Base-by-base conservation (phyloP, 2,329 filamentous ascomycete species). In the Metarhizium rileyi region DNA sequence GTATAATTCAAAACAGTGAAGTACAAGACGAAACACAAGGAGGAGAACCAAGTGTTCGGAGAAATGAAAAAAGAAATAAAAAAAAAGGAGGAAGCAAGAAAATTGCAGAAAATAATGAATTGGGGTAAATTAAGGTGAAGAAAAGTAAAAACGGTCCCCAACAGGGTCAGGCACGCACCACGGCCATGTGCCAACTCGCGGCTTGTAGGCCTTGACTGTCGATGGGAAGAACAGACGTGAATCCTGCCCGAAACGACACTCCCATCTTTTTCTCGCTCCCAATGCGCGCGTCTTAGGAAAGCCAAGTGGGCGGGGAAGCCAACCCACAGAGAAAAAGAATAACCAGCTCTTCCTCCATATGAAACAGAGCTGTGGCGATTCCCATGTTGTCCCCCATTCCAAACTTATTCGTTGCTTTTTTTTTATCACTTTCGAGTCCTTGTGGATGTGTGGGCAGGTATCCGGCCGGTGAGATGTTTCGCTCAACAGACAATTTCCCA, bases 1-100 rank as follows among this genome's bases (percentile, higher is more conserved):
- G 57, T 64, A 63, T 63, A 63, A 63, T 59, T 60, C 58, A 61
- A 60, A 58, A 61, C 50, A 50, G 49, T 52, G 40, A 54, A 50
- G 44, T 57, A 56, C 54, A 42, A 61, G 52, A 53, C 55, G 56
- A 50, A 53, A 56, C 51, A 59, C 30, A 56, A 53, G 53, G 53
- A 52, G 51, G 58, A 64, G 61, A 63, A 58, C 61, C 57, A 60
- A 63, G 53, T 44, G 10, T 40, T 40, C 18, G 25, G 36, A 26
- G 35, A 23, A 40, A 23, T 7, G 30, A 23, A 33, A 18, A 44
- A 28, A 26, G 26, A 35, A 20, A n/a, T n/a, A 23, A 14, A 40
- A 23, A 33, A 18, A 44, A 28, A 26, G 26, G 35, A 20, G 7
- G 42, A 16, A 23, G 23, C 33, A 14, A 33, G 18, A 25, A 45